Percentiles rank a stretch among this genome's conserved stretches.
These are phyloP conservation scores for Debaryomyces nepalensis DNA, from an alignment of 1,139 yeast species.

Conservation along the genomic window DNA sequence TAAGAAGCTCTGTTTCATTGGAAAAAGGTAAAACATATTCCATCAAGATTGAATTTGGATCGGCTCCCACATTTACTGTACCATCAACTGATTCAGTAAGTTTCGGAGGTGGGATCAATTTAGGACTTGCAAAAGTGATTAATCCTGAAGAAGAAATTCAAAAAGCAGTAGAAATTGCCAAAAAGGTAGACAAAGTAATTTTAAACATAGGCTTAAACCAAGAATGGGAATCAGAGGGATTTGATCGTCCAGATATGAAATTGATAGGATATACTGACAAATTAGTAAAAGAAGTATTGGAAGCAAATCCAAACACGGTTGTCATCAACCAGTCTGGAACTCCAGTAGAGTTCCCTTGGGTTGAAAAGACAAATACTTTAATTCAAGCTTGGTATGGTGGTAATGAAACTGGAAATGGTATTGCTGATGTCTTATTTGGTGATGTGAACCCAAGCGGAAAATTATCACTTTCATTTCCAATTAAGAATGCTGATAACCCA, in stretches of 20 bases:
- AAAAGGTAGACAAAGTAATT: conserved; percentile 40
- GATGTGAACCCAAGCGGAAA: conserved; percentile 33
- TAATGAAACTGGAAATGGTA: conserved; percentile 33
- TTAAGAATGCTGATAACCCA: conserved; percentile 28
- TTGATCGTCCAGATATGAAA: conserved; percentile 37
- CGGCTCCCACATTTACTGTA: conserved; percentile 44
- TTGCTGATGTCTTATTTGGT: conserved; percentile 35
- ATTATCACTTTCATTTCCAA: conserved; percentile 31
- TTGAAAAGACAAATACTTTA: conserved; percentile 48
- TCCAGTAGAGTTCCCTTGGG: conserved; percentile 67
- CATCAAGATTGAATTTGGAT: conserved; percentile 52
- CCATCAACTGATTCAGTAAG: conserved; percentile 51
- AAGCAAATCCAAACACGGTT: conserved; percentile 55
- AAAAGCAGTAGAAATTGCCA: conserved; percentile 37
- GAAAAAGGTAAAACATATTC: conserved; percentile 46
- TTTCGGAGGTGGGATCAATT: conserved; percentile 35
- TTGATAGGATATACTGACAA: conserved; percentile 55
- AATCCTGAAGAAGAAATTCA: conserved; percentile 29
- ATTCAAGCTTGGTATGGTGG: conserved; percentile 56
- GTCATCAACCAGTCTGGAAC: conserved; percentile 66
- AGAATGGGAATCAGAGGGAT: conserved; percentile 46
- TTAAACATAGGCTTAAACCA: conserved; percentile 46
- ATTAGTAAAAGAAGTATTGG: conserved; percentile 48
- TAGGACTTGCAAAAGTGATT: conserved; percentile 30
- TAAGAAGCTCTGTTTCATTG: conserved; percentile 36